These are phyloP conservation scores for Exophiala dermatitidis DNA, from an alignment of 2,329 filamentous ascomycete genomes.

Conservation along the genomic window DNA sequence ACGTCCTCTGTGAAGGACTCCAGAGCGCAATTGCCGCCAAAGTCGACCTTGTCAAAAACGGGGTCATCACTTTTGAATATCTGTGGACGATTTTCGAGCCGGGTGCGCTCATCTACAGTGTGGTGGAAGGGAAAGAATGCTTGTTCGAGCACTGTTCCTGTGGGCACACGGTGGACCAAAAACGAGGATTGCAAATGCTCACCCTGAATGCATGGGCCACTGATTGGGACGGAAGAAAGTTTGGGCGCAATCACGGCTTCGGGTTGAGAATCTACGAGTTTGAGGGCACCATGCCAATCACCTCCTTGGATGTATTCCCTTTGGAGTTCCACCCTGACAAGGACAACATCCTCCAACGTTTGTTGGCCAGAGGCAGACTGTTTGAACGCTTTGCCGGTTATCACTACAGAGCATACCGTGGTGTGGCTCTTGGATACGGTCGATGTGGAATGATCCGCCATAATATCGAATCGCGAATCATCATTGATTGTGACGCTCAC, in stretches of 20 bases:
- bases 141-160: slow-evolving; percentile 30
- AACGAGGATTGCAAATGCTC: slow-evolving; percentile 11
- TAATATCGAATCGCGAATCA: slow-evolving; percentile 43
- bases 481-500: slow-evolving; percentile 48
- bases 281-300: slow-evolving; percentile 36
- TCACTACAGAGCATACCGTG: slow-evolving; percentile 46
- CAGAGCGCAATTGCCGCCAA: slow-evolving; percentile 45
- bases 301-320: slow-evolving; percentile 30
- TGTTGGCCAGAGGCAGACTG: slow-evolving; percentile 42
- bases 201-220: slow-evolving; percentile 24
- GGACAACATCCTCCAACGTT: slow-evolving; percentile 33
- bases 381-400: slow-evolving; percentile 44
- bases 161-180: slow-evolving; percentile 5
- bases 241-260: slow-evolving; percentile 31
- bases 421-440: slow-evolving; percentile 34
- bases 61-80: slow-evolving; percentile 48
- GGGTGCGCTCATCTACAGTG: slow-evolving; percentile 30
- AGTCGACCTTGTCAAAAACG: slow-evolving; percentile 48
- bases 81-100: slow-evolving; percentile 35
- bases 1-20: slow-evolving; percentile 47
- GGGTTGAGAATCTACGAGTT: slow-evolving; percentile 30
- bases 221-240: slow-evolving; percentile 36
- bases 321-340: slow-evolving; percentile 32
- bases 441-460: slow-evolving; percentile 27
- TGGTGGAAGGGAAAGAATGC: slow-evolving; percentile 34